Evolutionary conservation across 768 basidiomycete species (phyloP), one percentile per base, ranked within the genome.

Genomic region (Russula foetens): DNA sequence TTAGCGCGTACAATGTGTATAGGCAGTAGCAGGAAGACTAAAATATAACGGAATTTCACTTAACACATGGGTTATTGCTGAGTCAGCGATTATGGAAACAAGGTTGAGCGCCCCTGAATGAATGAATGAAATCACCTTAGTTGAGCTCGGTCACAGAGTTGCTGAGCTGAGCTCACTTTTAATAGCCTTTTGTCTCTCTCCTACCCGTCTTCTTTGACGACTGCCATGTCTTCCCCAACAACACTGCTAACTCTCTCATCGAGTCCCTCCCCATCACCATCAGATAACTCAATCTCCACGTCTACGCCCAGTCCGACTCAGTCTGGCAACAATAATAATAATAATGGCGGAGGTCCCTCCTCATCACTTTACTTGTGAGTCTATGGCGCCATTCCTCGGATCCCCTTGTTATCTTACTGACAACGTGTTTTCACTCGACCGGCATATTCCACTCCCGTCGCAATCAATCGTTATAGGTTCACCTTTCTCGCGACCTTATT

Each of bases 401-500:
- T 33, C 5, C 31, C 17, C 12, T 38, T 15, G 17, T 12, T 2
- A 17, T 41, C 3, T 17, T 41, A 17, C 39, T 41, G 15, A 41
- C 39, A 3, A 41, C 39, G 8, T 12, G 35, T n/a, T n/a, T n/a
- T n/a, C n/a, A n/a, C n/a, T n/a, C n/a, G n/a, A n/a, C n/a, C n/a
- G n/a, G n/a, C n/a, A n/a, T n/a, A n/a, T n/a, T n/a, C n/a, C n/a
- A n/a, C n/a, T n/a, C n/a, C n/a, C n/a, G n/a, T n/a, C n/a, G n/a
- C n/a, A n/a, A n/a, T n/a, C n/a, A n/a, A n/a, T n/a, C n/a, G n/a
- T n/a, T 43, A 48, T 69, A 86, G 84, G 28, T 82, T 85, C 71
- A 88, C 86, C 4, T 89, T 88, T 67, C 79, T 88, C 39, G 84
- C 86, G 24, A 88, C 86, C 4, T 78, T 89, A 26, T 76, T 86